Base-by-base conservation (phyloP, 495 filamentous ascomycete species). In the Penicillium riverlandense region DNA sequence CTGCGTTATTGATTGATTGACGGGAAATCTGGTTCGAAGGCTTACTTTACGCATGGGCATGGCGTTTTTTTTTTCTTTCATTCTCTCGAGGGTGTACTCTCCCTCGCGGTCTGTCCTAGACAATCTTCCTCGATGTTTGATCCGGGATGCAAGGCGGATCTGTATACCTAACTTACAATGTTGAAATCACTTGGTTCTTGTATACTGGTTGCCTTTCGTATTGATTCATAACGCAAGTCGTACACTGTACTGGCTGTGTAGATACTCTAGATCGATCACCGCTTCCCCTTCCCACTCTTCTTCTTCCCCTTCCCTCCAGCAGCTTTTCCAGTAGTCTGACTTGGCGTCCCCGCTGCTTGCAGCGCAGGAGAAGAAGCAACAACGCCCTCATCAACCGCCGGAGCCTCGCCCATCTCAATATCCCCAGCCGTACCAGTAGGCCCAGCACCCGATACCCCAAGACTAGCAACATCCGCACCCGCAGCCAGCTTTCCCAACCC, bases 401-500 rank as follows among this genome's bases (percentile, higher is more conserved):
- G 54, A 35, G 55, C 65, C 55, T 68, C 67, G 16, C 35, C 56
- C 59, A 66, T 73, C 57, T 68, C 66, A 35, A 63, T 62, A 55
- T 61, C 61, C 31, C 42, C 59, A 27, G n/a, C n/a, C 6, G 52
- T 49, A 16, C 37, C 55, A 34, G 57, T 49, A 37, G 35, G 58
- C 38, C 53, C 49, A 44, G 57, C 32, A 57, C 61, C 48, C 61
- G 65, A 36, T 47, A 65, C 43, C 11, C 70, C 71, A 58, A 88
- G 57, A 34, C 71, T 80, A 9, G 78, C 79, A 72, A 90, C 86
- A 47, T 74, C 65, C 44, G 62, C 56, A 2, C 70, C 70, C 0
- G 71, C 66, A 7, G 80, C 84, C 55, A 91, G 58, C 44, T 75
- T 71, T 2, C 86, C 86, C 48, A 97, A 55, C 34, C 78, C 79